Percentiles rank a stretch among this genome's conserved stretches.
phyloP scores from a whole-genome alignment of 2,329 filamentous ascomycete genomes.

The Aspergillus costaricaensis region DNA sequence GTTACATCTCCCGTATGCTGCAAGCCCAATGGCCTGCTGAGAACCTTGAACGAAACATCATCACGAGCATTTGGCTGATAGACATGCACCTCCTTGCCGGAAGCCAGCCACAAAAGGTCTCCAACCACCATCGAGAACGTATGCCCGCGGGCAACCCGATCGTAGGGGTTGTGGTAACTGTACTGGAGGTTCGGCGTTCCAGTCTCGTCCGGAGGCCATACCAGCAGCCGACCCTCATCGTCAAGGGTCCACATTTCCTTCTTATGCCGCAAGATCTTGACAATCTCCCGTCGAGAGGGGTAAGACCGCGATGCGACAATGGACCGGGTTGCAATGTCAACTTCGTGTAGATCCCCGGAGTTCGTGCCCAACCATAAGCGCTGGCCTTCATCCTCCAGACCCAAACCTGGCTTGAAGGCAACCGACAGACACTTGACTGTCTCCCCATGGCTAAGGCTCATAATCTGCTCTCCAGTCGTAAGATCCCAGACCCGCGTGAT shows the following conservation, averaged over 20 bases:
- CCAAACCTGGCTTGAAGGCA: constrained; percentile 78
- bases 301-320: constrained; percentile 70
- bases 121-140: constrained; percentile 88
- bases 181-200: constrained; percentile 73
- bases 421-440: constrained; percentile 79
- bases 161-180: constrained; percentile 67
- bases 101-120: constrained; percentile 82
- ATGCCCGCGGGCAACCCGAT: constrained; percentile 76
- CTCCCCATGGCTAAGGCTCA: constrained; percentile 82
- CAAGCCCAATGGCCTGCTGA: constrained; percentile 69
- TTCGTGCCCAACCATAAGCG: constrained; percentile 89
- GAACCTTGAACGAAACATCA: constrained; percentile 71
- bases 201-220: constrained; percentile 79
- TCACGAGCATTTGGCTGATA: constrained; percentile 73
- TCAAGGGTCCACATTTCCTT: constrained; percentile 95
- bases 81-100: constrained; percentile 82
- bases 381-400: constrained; percentile 77
- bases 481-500: constrained; percentile 88
- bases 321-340: constrained; percentile 74
- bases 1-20: constrained; percentile 83
- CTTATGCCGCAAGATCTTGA: constrained; percentile 80
- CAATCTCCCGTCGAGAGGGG: constrained; percentile 76
- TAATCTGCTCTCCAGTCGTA: constrained; percentile 74
- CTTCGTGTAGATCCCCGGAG: constrained; percentile 82
- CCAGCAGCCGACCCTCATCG: constrained; percentile 79